A percentile compares a stretch with the other conserved stretches of the same genome.
Evolutionary conservation across 805 yeast genomes (phyloP).

Genomic region (Lachancea kluyveri): DNA sequence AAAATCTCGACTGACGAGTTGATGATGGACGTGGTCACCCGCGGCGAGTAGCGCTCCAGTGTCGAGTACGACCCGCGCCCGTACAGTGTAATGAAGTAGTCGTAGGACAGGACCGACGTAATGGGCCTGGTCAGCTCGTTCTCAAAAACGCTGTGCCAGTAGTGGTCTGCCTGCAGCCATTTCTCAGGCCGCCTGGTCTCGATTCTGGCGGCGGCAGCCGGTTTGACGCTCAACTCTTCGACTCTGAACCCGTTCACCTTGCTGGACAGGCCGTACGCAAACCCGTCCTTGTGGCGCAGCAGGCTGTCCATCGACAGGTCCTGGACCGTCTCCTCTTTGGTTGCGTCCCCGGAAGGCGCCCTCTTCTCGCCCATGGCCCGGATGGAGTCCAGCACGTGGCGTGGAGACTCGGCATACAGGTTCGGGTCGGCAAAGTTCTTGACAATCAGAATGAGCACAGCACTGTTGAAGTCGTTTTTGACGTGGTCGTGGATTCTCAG

Average conservation of each 20-base stretch:
- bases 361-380: conserved; percentile 15
- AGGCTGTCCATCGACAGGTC: conserved; percentile 21
- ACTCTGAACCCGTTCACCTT: conserved; percentile 34
- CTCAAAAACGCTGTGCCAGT: conserved; percentile 35
- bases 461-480: conserved; percentile 35
- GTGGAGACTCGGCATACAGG: conserved; percentile 19
- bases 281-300: conserved; percentile 33
- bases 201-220: conserved; percentile 2
- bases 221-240: conserved; percentile 33
- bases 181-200: conserved; percentile 31
- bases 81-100: conserved; percentile 33
- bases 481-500: conserved; percentile 30
- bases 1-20: conserved; percentile 77
- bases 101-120: conserved; percentile 36
- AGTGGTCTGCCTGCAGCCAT: conserved; percentile 20
- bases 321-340: conserved; percentile 8
- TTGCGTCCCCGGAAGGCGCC: conserved; percentile 13
- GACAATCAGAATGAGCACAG: conserved; percentile 34
- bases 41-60: conserved; percentile 31
- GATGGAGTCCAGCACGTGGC: conserved; percentile 10
- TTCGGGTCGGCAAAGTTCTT: conserved; percentile 42
- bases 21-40: conserved; percentile 48
- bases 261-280: conserved; percentile 49
- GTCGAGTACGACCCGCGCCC: conserved; percentile 13
- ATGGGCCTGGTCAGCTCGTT: conserved; percentile 32